These are phyloP conservation scores for Solanum lignicaule DNA, from an alignment of 257 asterid genomes.

Conservation along the genomic window DNA sequence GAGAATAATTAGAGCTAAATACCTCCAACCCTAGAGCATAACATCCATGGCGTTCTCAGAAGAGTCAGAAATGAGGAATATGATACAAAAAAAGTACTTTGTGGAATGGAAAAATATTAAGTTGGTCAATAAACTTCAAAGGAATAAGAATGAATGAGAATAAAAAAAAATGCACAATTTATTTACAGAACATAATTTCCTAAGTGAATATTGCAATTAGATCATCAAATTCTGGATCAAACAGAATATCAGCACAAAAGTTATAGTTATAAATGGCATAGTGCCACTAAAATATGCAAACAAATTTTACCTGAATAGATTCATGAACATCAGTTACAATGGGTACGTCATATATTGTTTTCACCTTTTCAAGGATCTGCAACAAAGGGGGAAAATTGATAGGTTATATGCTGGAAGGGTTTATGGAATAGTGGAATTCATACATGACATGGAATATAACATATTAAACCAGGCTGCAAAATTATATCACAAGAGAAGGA, in stretches of 20 bases:
- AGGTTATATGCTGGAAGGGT: background rate
- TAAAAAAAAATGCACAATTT: background rate
- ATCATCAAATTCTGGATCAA: background rate
- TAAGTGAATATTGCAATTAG: background rate
- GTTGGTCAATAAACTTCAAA: background rate
- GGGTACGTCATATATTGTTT: slow-evolving; percentile 58
- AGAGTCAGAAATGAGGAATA: background rate
- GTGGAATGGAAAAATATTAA: background rate
- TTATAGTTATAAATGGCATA: background rate
- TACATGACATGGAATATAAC: background rate
- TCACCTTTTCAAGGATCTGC: slow-evolving; percentile 88
- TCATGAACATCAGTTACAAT: slow-evolving; percentile 79
- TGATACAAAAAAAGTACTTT: background rate
- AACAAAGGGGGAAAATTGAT: background rate
- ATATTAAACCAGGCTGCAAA: background rate
- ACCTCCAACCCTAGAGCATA: background rate
- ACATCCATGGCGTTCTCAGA: background rate
- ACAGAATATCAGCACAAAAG: background rate
- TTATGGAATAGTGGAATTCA: background rate
- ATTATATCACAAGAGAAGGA: background rate
- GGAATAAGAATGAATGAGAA: background rate
- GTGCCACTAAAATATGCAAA: background rate
- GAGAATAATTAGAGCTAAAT: background rate
- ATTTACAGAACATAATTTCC: background rate
- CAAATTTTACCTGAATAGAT: slow-evolving; percentile 42